These are phyloP conservation scores for Dujonia santamariae DNA, from an alignment of 1,139 yeast genomes.

Conservation along the genomic window DNA sequence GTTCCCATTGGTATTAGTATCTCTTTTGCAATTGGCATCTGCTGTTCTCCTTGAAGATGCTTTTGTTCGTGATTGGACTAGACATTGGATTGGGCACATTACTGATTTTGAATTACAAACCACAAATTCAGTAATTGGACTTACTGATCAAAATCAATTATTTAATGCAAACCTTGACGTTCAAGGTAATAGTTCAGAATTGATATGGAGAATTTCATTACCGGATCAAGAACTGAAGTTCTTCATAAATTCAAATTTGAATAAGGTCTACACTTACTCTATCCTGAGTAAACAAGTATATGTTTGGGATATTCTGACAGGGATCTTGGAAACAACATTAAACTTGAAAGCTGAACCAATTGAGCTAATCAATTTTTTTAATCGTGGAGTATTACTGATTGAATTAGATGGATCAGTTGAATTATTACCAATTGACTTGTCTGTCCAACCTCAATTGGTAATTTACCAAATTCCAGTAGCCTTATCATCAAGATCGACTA, in stretches of 20 bases:
- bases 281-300: constrained; percentile 11
- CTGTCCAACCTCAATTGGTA: constrained; percentile 1
- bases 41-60: constrained; percentile 36
- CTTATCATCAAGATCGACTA: neutral
- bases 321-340: constrained; percentile 16
- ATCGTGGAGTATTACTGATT: constrained; percentile 18
- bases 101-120: constrained; percentile 14
- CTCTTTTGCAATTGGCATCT: constrained; percentile 8
- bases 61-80: constrained; percentile 33
- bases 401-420: constrained; percentile 14
- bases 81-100: constrained; percentile 18
- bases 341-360: constrained; percentile 14
- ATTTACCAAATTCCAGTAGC: neutral
- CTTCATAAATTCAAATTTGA: neutral
- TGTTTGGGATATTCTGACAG: constrained; percentile 17
- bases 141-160: constrained; percentile 23
- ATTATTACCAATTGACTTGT: constrained; percentile 6
- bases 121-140: constrained; percentile 22
- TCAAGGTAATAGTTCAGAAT: constrained; percentile 7
- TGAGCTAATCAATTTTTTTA: constrained; percentile 14
- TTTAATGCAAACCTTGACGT: constrained; percentile 18
- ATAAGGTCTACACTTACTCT: constrained; percentile 16
- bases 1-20: constrained; percentile 1
- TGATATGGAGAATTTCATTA: constrained; percentile 20
- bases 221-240: no score